Evolutionary conservation across 805 yeast genomes (phyloP), one percentile per base, ranked within the genome.

Genomic region (Pichia cephalocereana): DNA sequence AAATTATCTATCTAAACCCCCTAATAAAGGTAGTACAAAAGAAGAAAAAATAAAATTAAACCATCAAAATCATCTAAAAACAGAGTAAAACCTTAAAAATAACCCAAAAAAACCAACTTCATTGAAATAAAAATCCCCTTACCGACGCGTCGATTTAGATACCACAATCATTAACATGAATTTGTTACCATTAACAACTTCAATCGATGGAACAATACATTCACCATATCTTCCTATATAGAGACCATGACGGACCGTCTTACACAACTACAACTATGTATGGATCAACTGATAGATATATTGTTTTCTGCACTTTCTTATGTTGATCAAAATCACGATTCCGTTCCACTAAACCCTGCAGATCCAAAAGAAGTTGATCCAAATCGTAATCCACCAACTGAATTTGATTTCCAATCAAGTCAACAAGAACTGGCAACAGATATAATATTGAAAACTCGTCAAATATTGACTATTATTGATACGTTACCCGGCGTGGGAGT

Each of bases 401-500:
- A 62, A 32, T 51, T 54, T 32, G 70, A 64, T 28, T 65, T 66
- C 48, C 59, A 61, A 41, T 64, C 71, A 51, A 84, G 82, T 28
- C 73, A 80, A 43, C 79, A 78, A 55, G 98, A 93, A 60, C 71
- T 93, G 9, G 77, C 96, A 2, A 79, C 86, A 0, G 99, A 91
- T 61, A 76, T 91, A 9, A 86, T 90, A 27, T 66, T 88, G 49
- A 90, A 90, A 60, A 79, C 95, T 6, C 76, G 95, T 57, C 98
- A 93, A 63, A 85, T 91, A 15, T 76, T 86, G 38, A 81, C 86
- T 58, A 76, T 91, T 28, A 89, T 91, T 38, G 95, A 86, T 60
- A 80, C 95, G 3, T 69, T 91, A 40, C 99, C 99, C 0, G 98
- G 97, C 12, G 86, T 88, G 3, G 96, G 95, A 9, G 90, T 84